Evolutionary conservation across 805 yeast species (phyloP), one percentile per base, ranked within the genome.

Genomic region (Nakazawaea peltata): DNA sequence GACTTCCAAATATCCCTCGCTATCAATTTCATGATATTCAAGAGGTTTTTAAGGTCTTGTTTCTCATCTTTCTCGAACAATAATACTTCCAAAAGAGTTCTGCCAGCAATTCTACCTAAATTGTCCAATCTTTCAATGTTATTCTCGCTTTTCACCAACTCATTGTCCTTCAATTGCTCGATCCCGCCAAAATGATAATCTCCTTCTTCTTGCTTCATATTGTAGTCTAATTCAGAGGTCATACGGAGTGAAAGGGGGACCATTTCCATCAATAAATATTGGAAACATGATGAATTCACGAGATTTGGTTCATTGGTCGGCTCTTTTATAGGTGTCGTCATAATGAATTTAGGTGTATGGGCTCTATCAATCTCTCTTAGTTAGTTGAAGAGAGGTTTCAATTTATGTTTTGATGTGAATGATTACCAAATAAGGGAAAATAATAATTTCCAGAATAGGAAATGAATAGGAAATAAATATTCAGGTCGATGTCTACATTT

Each of bases 1-100:
- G 70, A 59, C 46, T 73, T 77, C 97, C 97, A 92, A 19, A 88
- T 81, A 46, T 88, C 97, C 30, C 94, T 71, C 53, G 97, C 88
- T 4, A 92, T 73, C 53, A 85, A 87, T 57, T 90, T 90, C 85
- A 92, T 84, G 26, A 90, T 71, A 44, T 84, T 88, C 26, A 90
- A 57, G 10, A 82, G 67, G 41, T 83, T 88, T 15, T 62, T 65
- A 50, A 78, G 55, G 53, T 73, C 36, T 49, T 51, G 46, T 32
- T 51, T 28, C 15, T 46, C 45, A 21, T 41, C 43, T 28, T 46
- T 49, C 37, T 44, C 43, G 39, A 53, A 55, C 3, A 54, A 42
- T 13, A 56, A 30, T 34, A 45, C 53, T 33, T 51, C 59, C 1
- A 51, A 43, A 15, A 49, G 41, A 19, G 47, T 49, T 50, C 33